These are phyloP conservation scores for Monosporascus ibericus DNA, from an alignment of 2,329 filamentous ascomycete genomes.

Conservation along the genomic window DNA sequence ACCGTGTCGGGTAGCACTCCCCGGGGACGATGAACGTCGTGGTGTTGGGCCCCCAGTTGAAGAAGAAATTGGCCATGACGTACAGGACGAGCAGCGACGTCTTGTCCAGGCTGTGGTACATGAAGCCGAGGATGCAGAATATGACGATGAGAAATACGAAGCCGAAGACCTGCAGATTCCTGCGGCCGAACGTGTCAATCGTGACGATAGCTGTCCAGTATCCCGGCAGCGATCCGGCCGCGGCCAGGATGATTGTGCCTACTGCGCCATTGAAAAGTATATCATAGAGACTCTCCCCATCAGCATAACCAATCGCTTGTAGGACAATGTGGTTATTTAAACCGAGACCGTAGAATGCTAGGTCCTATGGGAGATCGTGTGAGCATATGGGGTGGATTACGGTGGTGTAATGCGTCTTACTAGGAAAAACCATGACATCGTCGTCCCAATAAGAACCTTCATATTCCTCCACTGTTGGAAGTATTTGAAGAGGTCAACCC, in stretches of 20 bases:
- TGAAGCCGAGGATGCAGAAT: slow-evolving; percentile 58
- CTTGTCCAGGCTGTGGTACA: slow-evolving; percentile 42
- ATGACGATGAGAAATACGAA: slow-evolving; percentile 56
- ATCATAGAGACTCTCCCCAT: slow-evolving; percentile 58
- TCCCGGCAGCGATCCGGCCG: slow-evolving; percentile 71
- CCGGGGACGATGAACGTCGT: slow-evolving; percentile 61
- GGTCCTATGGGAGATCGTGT: slow-evolving; percentile 40
- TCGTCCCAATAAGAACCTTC: slow-evolving; percentile 68
- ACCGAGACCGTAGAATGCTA: slow-evolving; percentile 63
- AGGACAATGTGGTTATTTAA: slow-evolving; percentile 73
- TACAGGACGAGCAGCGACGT: slow-evolving; percentile 53
- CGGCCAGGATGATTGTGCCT: slow-evolving; percentile 71
- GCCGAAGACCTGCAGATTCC: slow-evolving; percentile 63
- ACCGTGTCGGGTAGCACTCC: slow-evolving; percentile 59
- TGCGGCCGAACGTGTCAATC: slow-evolving; percentile 71
- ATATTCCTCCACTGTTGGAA: slow-evolving; percentile 65
- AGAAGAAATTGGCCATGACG: slow-evolving; percentile 59
- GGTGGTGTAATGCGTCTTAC: slow-evolving; percentile 24
- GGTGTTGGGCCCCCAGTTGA: slow-evolving; percentile 61
- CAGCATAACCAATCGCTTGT: slow-evolving; percentile 63
- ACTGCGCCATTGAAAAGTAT: slow-evolving; percentile 66
- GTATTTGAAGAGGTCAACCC: slow-evolving; percentile 60
- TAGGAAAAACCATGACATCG: slow-evolving; percentile 76
- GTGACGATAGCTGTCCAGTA: slow-evolving; percentile 72
- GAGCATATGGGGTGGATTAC: not conserved